These are phyloP conservation scores for Pseudoturritis turrita DNA, from an alignment of 345 rosid genomes.

Conservation along the genomic window DNA sequence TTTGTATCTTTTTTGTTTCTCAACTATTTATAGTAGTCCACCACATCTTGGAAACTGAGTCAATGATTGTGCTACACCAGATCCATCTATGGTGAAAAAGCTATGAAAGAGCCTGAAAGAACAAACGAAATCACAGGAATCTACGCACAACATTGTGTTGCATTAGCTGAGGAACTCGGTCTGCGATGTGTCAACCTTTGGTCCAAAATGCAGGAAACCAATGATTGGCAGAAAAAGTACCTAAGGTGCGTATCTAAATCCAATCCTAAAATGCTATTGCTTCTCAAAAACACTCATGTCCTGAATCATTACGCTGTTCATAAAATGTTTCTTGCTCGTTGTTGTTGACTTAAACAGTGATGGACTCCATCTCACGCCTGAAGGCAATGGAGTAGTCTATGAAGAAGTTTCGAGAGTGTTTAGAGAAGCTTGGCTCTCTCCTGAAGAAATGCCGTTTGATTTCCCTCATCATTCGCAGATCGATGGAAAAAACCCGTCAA, in stretches of 20 bases:
- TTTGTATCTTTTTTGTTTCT: background rate
- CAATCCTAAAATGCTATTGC: background rate
- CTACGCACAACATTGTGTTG: slow-evolving; percentile 65
- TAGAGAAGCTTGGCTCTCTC: slow-evolving; percentile 61
- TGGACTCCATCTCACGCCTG: slow-evolving; percentile 75
- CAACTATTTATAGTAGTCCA: background rate
- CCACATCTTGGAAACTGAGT: background rate
- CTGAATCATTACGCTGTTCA: background rate
- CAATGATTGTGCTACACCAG: slow-evolving; percentile 32
- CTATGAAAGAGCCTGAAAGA: slow-evolving; percentile 67
- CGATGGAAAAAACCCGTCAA: slow-evolving; percentile 59
- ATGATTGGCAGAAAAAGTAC: slow-evolving; percentile 73
- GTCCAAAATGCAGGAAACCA: slow-evolving; percentile 85
- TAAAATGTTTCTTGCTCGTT: slow-evolving; percentile 13
- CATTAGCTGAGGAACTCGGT: slow-evolving; percentile 60
- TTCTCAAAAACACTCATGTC: background rate
- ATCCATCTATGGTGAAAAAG: slow-evolving; percentile 63
- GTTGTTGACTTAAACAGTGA: slow-evolving; percentile 49
- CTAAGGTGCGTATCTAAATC: slow-evolving; percentile 52
- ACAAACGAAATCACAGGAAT: slow-evolving; percentile 73
- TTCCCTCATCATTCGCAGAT: slow-evolving; percentile 69
- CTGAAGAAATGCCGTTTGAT: slow-evolving; percentile 78
- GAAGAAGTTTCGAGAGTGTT: slow-evolving; percentile 53
- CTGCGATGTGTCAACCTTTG: slow-evolving; percentile 57
- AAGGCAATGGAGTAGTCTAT: slow-evolving; percentile 70